phyloP scores from a whole-genome alignment of 345 rosid genomes.

The Eucalyptus victrix region DNA sequence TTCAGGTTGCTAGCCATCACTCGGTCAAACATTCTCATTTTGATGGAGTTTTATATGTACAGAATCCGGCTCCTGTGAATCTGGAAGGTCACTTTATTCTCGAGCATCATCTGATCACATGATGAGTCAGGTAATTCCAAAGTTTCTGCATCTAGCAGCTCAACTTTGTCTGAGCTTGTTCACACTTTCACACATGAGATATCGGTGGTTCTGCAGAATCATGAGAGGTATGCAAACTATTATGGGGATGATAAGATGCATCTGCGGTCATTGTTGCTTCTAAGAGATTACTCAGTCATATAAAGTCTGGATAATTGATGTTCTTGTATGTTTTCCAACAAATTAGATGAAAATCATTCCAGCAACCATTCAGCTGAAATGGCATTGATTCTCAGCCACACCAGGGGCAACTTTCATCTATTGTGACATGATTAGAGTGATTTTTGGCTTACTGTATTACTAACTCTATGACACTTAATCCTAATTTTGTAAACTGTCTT shows the following conservation, averaged over 20 bases:
- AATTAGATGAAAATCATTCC: not conserved
- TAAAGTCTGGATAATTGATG: not conserved
- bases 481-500: not conserved
- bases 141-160: not conserved
- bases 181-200: not conserved
- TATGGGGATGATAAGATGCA: not conserved
- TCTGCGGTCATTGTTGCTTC: not conserved
- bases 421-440: not conserved
- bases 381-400: not conserved
- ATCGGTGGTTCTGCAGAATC: not conserved
- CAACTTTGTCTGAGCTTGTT: not conserved
- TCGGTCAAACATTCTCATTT: not conserved
- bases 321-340: not conserved
- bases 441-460: not conserved
- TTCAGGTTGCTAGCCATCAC: not conserved
- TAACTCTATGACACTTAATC: not conserved
- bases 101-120: not conserved
- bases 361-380: not conserved
- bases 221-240: not conserved
- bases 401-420: not conserved
- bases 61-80: not conserved
- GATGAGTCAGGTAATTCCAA: not conserved
- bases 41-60: not conserved
- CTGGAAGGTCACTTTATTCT: not conserved
- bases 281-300: not conserved